Evolutionary conservation across 495 filamentous ascomycete genomes (phyloP).

Genomic region (Daldinia decipiens): DNA sequence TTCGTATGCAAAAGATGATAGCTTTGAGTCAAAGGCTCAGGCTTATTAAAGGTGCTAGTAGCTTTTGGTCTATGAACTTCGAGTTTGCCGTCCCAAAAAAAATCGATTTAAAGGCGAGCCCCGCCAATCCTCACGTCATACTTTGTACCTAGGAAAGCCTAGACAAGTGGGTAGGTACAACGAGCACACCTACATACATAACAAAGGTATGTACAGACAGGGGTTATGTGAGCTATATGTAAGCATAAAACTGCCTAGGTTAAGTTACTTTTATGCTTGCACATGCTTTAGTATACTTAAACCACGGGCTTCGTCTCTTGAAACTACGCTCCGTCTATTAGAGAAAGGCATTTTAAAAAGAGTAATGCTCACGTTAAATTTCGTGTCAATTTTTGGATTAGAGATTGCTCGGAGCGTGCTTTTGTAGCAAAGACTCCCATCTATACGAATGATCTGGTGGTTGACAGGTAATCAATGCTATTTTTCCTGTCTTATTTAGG

Average conservation of each 20-base stretch:
- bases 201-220: constrained; percentile 3
- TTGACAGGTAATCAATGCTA: too few relatives aligned
- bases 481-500: too few relatives aligned
- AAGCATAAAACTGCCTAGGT: neutral
- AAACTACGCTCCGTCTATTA: neutral
- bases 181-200: neutral
- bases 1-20: neutral
- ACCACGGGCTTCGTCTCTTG: neutral
- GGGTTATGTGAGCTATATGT: neutral
- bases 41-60: neutral
- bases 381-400: neutral
- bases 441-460: too few relatives aligned
- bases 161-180: constrained; percentile 1
- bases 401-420: neutral
- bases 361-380: neutral
- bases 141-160: neutral
- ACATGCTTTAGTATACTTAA: neutral
- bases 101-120: neutral
- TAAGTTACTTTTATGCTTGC: neutral
- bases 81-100: neutral
- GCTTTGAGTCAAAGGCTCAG: constrained; percentile 5
- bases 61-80: neutral
- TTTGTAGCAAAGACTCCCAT: too few relatives aligned
- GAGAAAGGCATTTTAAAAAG: neutral
- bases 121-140: constrained; percentile 11